Base-by-base conservation (phyloP, 495 filamentous ascomycete genomes). In the Pyrenopolyporus hunteri region DNA sequence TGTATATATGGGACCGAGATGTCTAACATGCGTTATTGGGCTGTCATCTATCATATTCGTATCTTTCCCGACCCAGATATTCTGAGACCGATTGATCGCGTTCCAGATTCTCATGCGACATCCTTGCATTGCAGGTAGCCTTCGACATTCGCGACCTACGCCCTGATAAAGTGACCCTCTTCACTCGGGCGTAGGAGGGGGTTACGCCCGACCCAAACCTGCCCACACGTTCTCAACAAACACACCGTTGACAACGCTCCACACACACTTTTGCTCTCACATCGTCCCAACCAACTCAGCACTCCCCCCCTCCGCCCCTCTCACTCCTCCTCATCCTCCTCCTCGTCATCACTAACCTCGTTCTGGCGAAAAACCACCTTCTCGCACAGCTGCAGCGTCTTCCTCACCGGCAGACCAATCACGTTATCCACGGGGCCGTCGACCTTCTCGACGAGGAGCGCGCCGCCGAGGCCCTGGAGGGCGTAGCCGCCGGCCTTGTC, bases 401-500 rank as follows among this genome's bases (percentile, higher is more conserved):
- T 82, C 70, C 91, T 83, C 50, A 98, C 76, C 25, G 94, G 94
- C 78, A 98, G 72, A n/a, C 95, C 94, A 46, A 98, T 85, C 5
- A 98, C 94, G 78, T 98, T 98, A 82, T 98, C 93, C 68, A 86
- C 92, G 39, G 84, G 85, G 5, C 94, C 95, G 62, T 97, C 88
- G 52, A 98, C 88, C 74, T 80, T 87, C 74, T 97, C 92, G 13
- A 98, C 83, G 53, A 98, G 70, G 63, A 96, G 82, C 66, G 81
- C 71, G 1, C 86, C 83, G n/a, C 91, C 94, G 2, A 93, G 70
- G 2, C 93, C 93, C 74, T 98, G 94, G 36, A 98, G 79, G 7
- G 91, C 95, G 75, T 98, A 98, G 0, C 94, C 95, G 1, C 94
- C 94, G 0, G 94, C 95, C 80, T 98, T 98, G 74, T 98, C 94